phyloP scores from a whole-genome alignment of 176 grass and related monocot genomes.

The Cymbopogon citratus region DNA sequence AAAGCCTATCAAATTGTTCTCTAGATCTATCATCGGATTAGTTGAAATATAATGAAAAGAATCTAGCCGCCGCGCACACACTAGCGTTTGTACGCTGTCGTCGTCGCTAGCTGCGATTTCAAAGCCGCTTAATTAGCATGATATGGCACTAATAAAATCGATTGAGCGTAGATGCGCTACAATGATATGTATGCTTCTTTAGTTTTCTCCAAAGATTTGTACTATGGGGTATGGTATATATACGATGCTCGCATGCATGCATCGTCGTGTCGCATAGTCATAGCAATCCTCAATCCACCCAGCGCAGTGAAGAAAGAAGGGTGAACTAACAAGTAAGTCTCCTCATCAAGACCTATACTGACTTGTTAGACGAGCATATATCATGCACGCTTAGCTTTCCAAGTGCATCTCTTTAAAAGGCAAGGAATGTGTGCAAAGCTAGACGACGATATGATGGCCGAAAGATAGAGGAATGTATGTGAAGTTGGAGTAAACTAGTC shows the following conservation, averaged over 20 bases:
- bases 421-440: conserved; percentile 10
- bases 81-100: no score
- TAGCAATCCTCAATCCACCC: not conserved
- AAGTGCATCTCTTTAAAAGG: not conserved
- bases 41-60: not conserved
- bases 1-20: not conserved
- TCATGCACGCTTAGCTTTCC: not conserved
- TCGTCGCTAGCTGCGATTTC: not conserved
- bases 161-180: not conserved
- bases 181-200: not conserved
- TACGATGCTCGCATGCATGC: not conserved
- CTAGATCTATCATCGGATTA: not conserved
- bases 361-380: not conserved
- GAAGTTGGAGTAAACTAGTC: not conserved
- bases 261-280: no score
- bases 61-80: no score
- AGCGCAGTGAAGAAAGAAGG: not conserved
- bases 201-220: not conserved
- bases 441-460: not conserved
- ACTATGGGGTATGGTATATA: not conserved
- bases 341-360: not conserved
- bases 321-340: not conserved
- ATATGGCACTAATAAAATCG: not conserved
- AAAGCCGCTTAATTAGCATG: not conserved
- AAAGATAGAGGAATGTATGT: not conserved